These are phyloP conservation scores for Microdochium trichocladiopsis DNA, from an alignment of 2,329 filamentous ascomycete genomes.

Conservation along the genomic window DNA sequence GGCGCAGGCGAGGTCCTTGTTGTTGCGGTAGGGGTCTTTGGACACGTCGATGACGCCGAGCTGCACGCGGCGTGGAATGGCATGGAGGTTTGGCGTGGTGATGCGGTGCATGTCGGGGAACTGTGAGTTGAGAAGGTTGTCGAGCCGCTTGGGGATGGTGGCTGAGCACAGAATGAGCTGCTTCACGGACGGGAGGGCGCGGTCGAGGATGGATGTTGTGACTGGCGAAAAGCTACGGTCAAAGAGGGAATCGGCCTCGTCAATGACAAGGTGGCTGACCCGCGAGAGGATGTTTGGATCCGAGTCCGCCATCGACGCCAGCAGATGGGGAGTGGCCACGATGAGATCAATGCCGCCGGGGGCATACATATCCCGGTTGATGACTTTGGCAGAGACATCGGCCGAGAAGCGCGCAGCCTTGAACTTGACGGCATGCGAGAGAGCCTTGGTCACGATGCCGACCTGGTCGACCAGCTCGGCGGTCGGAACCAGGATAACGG, in stretches of 20 bases:
- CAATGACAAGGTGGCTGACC: conserved; percentile 80
- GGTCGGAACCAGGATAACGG: conserved; percentile 83
- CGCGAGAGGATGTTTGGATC: conserved; percentile 92
- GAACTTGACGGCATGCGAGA: conserved; percentile 84
- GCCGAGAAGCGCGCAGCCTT: conserved; percentile 78
- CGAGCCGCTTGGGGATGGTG: conserved; percentile 85
- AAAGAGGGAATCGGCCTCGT: conserved; percentile 93
- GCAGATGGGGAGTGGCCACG: conserved; percentile 80
- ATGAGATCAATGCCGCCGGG: conserved; percentile 77
- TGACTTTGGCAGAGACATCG: conserved; percentile 66
- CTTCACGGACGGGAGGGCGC: conserved; percentile 70
- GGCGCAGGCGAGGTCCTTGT: conserved; percentile 87
- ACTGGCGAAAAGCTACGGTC: conserved; percentile 86
- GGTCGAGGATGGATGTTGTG: conserved; percentile 77
- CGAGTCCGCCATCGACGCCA: conserved; percentile 78
- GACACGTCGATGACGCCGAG: conserved; percentile 89
- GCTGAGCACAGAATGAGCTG: conserved; percentile 92
- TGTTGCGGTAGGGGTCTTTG: conserved; percentile 87
- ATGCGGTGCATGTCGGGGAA: conserved; percentile 81
- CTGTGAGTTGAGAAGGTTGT: conserved; percentile 72
- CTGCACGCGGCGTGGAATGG: conserved; percentile 90
- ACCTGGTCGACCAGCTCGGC: conserved; percentile 90
- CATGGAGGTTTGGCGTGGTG: conserved; percentile 91
- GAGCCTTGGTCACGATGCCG: conserved; percentile 67
- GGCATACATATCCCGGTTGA: conserved; percentile 78